These are phyloP conservation scores for Coccomyxa sp. DNA, from an alignment of 139 green algal species.

Conservation along the genomic window DNA sequence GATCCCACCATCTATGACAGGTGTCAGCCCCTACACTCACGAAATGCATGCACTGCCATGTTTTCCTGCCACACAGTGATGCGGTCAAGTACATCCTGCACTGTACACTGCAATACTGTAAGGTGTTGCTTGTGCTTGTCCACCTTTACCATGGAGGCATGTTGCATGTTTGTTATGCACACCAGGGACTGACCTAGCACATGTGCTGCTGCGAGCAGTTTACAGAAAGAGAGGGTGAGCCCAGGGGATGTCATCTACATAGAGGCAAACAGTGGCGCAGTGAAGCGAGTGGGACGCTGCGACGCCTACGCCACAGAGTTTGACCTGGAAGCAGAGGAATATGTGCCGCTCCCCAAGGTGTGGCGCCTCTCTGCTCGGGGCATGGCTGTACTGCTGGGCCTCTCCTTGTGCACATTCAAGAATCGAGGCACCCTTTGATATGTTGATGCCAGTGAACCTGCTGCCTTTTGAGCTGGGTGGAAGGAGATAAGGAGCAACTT, in stretches of 20 bases:
- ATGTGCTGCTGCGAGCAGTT: conserved; percentile 8
- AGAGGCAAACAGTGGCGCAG: conserved; percentile 92
- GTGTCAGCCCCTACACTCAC: neutral
- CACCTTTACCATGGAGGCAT: too few relatives aligned
- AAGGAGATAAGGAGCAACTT: too few relatives aligned
- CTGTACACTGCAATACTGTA: too few relatives aligned
- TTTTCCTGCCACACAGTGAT: too few relatives aligned
- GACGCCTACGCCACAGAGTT: conserved; percentile 96
- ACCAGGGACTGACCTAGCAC: too few relatives aligned
- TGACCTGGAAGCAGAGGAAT: conserved; percentile 98
- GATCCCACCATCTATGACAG: conserved; percentile 96
- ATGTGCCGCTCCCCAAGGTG: conserved; percentile 98
- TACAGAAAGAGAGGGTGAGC: conserved; percentile 88
- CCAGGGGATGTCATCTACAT: conserved; percentile 99
- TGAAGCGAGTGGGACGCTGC: conserved; percentile 95
- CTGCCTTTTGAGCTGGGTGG: neutral
- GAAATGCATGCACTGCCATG: too few relatives aligned
- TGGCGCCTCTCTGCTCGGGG: neutral
- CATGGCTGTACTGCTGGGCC: too few relatives aligned
- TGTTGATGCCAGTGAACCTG: neutral
- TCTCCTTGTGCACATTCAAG: too few relatives aligned
- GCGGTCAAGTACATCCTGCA: too few relatives aligned
- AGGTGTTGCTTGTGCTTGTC: too few relatives aligned
- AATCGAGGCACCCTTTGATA: neutral
- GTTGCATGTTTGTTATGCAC: too few relatives aligned